phyloP scores from a whole-genome alignment of 192 early-diverging fungal species.

The Chytriomyces sp. region DNA sequence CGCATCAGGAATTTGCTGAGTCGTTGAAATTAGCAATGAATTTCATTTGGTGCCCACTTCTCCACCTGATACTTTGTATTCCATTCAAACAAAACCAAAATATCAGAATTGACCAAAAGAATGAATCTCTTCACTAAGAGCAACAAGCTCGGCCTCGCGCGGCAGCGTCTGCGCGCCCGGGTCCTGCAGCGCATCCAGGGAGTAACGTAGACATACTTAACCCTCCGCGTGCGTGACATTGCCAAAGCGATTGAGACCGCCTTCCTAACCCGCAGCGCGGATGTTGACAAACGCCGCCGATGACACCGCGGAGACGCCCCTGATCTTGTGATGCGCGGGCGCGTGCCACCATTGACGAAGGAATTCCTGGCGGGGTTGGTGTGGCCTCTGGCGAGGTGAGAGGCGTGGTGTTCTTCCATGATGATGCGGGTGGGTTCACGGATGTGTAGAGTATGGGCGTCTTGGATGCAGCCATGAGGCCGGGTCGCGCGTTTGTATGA shows the following conservation, averaged over 20 bases:
- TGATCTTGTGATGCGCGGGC: too few species aligned
- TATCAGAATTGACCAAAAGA: conserved; percentile 46
- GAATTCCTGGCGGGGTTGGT: too few species aligned
- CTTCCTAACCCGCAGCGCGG: too few species aligned
- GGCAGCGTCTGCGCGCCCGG: conserved; percentile 50
- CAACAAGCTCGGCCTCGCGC: conserved; percentile 66
- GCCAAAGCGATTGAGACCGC: conserved; percentile 53
- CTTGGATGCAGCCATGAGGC: conserved; percentile 54
- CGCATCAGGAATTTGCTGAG: not conserved
- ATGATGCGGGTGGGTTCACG: conserved; percentile 54
- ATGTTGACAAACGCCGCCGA: too few species aligned
- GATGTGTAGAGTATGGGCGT: conserved; percentile 40
- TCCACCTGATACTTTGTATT: conserved; percentile 33
- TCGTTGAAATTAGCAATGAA: not conserved
- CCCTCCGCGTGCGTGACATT: conserved; percentile 73
- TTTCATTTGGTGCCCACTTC: conserved; percentile 31
- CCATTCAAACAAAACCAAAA: not conserved
- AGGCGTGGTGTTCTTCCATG: conserved; percentile 73
- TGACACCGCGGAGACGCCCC: too few species aligned
- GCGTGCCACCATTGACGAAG: conserved; percentile 45
- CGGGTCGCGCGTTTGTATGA: conserved; percentile 33
- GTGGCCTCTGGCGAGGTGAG: conserved; percentile 27
- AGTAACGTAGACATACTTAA: conserved; percentile 76
- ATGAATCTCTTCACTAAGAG: conserved; percentile 46
- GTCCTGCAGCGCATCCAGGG: conserved; percentile 65